Evolutionary conservation across 495 filamentous ascomycete genomes (phyloP).

Genomic region (Echria macrotheca): DNA sequence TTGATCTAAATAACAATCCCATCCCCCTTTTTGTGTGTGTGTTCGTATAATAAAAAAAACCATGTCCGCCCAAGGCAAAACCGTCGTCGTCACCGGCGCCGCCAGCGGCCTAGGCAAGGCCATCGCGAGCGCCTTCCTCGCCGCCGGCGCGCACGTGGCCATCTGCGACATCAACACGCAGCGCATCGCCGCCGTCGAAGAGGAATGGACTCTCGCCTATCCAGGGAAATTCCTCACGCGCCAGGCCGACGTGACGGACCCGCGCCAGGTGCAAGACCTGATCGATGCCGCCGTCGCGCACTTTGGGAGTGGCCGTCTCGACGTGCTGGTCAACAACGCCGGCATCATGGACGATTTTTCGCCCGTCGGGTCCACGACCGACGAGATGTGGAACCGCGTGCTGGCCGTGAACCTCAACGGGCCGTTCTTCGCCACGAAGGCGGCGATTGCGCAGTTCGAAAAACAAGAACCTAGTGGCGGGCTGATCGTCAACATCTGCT

Average conservation of each 20-base stretch:
- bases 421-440: constrained; percentile 48
- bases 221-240: constrained; percentile 24
- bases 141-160: constrained; percentile 37
- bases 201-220: constrained; percentile 24
- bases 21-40: too few relatives aligned
- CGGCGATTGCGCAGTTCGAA: constrained; percentile 43
- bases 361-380: constrained; percentile 46
- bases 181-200: constrained; percentile 29
- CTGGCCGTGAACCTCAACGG: constrained; percentile 57
- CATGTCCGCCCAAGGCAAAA: constrained; percentile 30
- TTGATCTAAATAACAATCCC: too few relatives aligned
- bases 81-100: constrained; percentile 40
- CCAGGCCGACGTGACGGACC: constrained; percentile 34
- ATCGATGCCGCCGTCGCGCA: constrained; percentile 27
- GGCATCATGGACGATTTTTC: constrained; percentile 51
- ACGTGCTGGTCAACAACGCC: constrained; percentile 49
- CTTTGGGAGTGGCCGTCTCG: constrained; percentile 42
- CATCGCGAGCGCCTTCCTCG: constrained; percentile 34
- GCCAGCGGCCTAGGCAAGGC: constrained; percentile 39
- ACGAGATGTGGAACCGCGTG: constrained; percentile 51
- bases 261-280: constrained; percentile 30
- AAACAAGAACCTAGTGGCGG: constrained; percentile 29
- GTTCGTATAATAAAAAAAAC: not conserved
- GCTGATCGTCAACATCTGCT: constrained; percentile 48
- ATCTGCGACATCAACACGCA: constrained; percentile 42